These are phyloP conservation scores for Microthlaspi erraticum DNA, from an alignment of 345 rosid genomes.

Conservation along the genomic window DNA sequence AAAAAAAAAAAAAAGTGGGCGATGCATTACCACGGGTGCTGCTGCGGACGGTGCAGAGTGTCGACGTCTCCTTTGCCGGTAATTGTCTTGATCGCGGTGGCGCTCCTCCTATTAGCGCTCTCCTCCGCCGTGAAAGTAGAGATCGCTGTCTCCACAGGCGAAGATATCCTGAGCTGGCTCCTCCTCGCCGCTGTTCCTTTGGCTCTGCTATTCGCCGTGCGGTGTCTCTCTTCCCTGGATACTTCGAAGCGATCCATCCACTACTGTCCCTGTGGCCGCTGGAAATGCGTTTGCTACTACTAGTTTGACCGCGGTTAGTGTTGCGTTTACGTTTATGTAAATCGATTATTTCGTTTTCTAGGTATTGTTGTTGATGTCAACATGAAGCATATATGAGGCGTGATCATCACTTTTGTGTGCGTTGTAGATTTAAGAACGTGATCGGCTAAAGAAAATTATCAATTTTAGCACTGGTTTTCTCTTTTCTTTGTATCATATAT, in stretches of 20 bases:
- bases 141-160: constrained; percentile 36
- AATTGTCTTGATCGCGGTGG: constrained; percentile 52
- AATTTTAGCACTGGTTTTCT: background rate
- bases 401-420: constrained; percentile 25
- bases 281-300: constrained; percentile 49
- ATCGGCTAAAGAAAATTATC: background rate
- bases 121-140: constrained; percentile 52
- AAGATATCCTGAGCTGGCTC: constrained; percentile 49
- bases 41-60: constrained; percentile 48
- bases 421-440: constrained; percentile 18
- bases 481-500: background rate
- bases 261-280: constrained; percentile 51
- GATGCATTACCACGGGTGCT: constrained; percentile 53
- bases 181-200: constrained; percentile 46
- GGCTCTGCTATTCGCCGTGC: constrained; percentile 42
- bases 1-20: background rate
- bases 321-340: constrained; percentile 34
- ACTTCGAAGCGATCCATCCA: constrained; percentile 33
- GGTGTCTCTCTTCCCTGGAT: constrained; percentile 47
- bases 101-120: constrained; percentile 46
- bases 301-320: constrained; percentile 39
- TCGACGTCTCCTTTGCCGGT: constrained; percentile 49
- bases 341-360: constrained; percentile 20
- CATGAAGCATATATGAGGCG: constrained; percentile 27
- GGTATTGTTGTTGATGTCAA: constrained; percentile 27